Evolutionary conservation across 2,329 filamentous ascomycete genomes (phyloP).

Genomic region (Diplodia mutila): DNA sequence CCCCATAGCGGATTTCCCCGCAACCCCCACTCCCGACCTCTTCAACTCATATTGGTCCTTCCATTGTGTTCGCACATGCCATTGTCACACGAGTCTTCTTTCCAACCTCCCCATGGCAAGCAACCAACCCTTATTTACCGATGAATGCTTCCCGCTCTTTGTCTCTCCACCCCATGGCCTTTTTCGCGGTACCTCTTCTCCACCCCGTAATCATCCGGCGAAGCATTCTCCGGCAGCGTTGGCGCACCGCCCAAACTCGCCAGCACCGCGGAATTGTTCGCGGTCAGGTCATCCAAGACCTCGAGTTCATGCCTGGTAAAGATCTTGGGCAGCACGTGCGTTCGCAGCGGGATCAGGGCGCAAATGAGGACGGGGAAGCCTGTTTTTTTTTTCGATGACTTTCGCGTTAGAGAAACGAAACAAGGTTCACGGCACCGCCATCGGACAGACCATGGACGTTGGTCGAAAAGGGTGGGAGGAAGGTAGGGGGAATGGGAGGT

Average conservation of each 20-base stretch:
- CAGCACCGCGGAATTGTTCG: constrained; percentile 56
- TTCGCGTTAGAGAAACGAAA: neutral
- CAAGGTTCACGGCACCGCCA: neutral
- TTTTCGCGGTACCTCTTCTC: constrained; percentile 6
- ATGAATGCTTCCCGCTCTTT: constrained; percentile 6
- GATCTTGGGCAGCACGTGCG: constrained; percentile 53
- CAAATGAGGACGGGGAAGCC: constrained; percentile 61
- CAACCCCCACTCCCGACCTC: no score
- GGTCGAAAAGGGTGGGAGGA: neutral
- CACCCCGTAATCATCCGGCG: neutral
- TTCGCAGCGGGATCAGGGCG: constrained; percentile 59
- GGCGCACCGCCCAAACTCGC: constrained; percentile 56
- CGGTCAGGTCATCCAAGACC: constrained; percentile 57
- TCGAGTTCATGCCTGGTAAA: constrained; percentile 54
- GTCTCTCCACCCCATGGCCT: neutral
- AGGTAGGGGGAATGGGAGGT: neutral
- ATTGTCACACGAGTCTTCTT: neutral
- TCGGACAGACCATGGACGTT: neutral
- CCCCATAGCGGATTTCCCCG: neutral
- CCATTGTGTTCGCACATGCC: neutral
- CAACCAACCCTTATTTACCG: neutral
- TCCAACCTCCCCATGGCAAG: neutral
- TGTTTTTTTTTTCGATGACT: constrained; percentile 19
- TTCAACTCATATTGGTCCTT: no score
- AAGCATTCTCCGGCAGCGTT: constrained; percentile 9